These are phyloP conservation scores for Whalleya microplaca DNA, from an alignment of 2,329 filamentous ascomycete species.

Conservation along the genomic window DNA sequence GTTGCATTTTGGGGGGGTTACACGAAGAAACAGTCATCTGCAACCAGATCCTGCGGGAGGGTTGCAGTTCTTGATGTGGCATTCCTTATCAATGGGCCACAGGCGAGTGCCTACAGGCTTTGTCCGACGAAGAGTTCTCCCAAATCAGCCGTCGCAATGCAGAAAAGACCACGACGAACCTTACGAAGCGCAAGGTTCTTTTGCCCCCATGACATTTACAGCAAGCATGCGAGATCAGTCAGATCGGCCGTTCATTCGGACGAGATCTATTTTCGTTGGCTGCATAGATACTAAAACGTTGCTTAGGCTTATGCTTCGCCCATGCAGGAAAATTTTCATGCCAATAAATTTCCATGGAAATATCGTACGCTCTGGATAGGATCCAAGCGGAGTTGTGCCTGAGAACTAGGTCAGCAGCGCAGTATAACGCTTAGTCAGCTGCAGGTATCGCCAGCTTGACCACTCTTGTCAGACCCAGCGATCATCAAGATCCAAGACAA, in stretches of 20 bases:
- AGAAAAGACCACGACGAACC: slow-evolving; percentile 6
- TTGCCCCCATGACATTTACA: slow-evolving; percentile 1
- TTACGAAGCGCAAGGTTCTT: neutral
- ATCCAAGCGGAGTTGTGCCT: neutral
- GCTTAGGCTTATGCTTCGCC: neutral
- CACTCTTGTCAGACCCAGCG: slow-evolving; percentile 5
- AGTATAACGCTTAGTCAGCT: slow-evolving; percentile 24
- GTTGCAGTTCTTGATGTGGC: slow-evolving; percentile 18
- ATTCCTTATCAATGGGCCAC: slow-evolving; percentile 18
- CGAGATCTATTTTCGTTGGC: neutral
- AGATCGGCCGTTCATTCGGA: slow-evolving; percentile 3
- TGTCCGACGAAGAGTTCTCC: slow-evolving; percentile 2
- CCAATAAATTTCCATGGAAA: neutral
- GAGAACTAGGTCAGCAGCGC: slow-evolving; percentile 1
- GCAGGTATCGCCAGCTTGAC: slow-evolving; percentile 12
- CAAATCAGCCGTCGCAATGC: slow-evolving; percentile 13
- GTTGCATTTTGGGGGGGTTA: slow-evolving; percentile 10
- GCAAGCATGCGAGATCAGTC: slow-evolving; percentile 2
- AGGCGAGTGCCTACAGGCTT: too few relatives aligned
- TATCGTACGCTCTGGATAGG: neutral
- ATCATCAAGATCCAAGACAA: slow-evolving; percentile 5
- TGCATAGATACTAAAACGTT: neutral
- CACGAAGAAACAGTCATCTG: slow-evolving; percentile 22
- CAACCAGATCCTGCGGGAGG: slow-evolving; percentile 16
- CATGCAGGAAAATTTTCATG: neutral